Conservation (phyloP, 306 rosid species). For the Dalbergia oliveri region DNA sequence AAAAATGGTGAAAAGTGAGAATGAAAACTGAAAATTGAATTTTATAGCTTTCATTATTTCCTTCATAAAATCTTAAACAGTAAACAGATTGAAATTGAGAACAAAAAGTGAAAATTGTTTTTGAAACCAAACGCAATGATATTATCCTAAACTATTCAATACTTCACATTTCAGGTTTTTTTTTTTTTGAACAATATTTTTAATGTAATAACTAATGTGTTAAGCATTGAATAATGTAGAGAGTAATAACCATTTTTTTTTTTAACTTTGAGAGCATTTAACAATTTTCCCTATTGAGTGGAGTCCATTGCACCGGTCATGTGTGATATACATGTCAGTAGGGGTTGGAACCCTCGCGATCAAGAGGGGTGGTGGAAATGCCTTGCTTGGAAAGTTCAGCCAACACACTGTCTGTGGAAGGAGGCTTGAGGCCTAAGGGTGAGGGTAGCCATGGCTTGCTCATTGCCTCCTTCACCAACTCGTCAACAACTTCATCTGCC, state of each 20-base stretch:
- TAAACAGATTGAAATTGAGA: too few species aligned
- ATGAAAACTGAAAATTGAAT: too few species aligned
- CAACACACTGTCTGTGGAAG: constrained; percentile 82
- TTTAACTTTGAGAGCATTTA: background rate
- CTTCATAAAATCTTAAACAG: too few species aligned
- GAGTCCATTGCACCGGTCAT: background rate
- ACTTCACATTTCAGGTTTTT: background rate
- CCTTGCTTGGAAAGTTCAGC: constrained; percentile 86
- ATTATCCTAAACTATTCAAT: background rate
- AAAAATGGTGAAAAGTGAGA: too few species aligned
- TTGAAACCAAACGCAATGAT: background rate
- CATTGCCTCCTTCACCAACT: constrained; percentile 86
- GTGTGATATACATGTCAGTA: constrained; percentile 19
- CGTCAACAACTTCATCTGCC: constrained; percentile 94
- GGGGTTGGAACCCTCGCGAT: constrained; percentile 46
- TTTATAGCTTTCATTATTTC: too few species aligned
- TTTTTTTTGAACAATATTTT: too few species aligned
- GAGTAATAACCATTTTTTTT: background rate
- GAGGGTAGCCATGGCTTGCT: constrained; percentile 95
- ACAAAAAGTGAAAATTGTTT: too few species aligned
- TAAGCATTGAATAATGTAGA: background rate
- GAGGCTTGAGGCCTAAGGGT: constrained; percentile 93
- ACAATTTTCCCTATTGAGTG: background rate
- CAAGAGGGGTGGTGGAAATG: constrained; percentile 66
- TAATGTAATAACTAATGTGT: background rate